Percentiles rank a stretch among this genome's conserved stretches.
phyloP scores from a whole-genome alignment of 345 rosid genomes.

The Alliaria petiolata region DNA sequence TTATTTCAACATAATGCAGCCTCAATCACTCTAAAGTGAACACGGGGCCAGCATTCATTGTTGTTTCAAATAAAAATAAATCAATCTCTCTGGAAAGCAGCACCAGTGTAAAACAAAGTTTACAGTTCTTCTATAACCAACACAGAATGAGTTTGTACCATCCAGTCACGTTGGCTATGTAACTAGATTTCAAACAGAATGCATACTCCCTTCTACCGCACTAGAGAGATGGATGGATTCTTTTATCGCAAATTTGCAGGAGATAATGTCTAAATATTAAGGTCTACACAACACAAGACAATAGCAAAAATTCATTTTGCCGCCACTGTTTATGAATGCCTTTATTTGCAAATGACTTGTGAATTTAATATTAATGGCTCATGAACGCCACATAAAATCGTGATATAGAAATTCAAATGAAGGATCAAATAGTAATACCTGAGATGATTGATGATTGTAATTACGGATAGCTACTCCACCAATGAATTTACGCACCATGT shows the following conservation, averaged over 20 bases:
- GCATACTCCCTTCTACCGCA: not conserved
- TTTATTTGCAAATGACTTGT: not conserved
- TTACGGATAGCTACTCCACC: constrained; percentile 35
- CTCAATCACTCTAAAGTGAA: constrained; percentile 2
- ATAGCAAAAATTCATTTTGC: not conserved
- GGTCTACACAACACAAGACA: not conserved
- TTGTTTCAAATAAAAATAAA: not conserved
- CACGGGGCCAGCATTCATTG: not conserved
- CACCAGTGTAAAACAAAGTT: not conserved
- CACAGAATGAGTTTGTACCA: constrained; percentile 9
- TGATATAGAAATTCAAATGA: constrained; percentile 1
- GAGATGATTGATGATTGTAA: constrained; percentile 19
- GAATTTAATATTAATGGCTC: not conserved
- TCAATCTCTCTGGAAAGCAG: not conserved
- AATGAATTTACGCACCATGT: constrained; percentile 23
- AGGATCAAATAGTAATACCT: constrained; percentile 14
- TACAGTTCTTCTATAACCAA: not conserved
- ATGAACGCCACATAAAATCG: not conserved
- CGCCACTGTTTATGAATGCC: not conserved
- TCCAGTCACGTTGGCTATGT: constrained; percentile 10
- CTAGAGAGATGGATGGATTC: not conserved
- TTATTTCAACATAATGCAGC: constrained; percentile 6
- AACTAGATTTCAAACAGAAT: not conserved
- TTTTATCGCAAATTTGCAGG: not conserved
- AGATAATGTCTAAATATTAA: not conserved